Evolutionary conservation across 2,329 filamentous ascomycete genomes (phyloP).

Genomic region (Didymella keratinophila): DNA sequence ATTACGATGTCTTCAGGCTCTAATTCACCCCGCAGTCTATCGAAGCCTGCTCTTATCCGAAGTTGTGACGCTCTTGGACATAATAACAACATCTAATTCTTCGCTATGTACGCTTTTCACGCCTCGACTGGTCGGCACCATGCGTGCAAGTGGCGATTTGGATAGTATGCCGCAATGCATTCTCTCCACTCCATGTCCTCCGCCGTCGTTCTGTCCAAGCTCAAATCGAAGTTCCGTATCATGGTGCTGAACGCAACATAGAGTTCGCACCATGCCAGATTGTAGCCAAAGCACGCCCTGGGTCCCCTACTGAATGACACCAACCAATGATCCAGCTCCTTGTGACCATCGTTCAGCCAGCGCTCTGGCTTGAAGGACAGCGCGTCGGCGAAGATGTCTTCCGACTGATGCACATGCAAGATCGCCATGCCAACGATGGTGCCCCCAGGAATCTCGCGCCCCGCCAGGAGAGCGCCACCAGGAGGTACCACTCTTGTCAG

Average conservation of each 20-base stretch:
- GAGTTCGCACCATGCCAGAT: constrained; percentile 7
- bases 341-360: constrained; percentile 1
- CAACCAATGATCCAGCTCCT: constrained; percentile 5
- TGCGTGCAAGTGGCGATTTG: constrained; percentile 10
- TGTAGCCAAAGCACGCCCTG: constrained; percentile 7
- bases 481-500: constrained; percentile 4
- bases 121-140: constrained; percentile 1
- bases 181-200: constrained; percentile 9
- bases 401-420: constrained; percentile 3
- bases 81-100: neutral
- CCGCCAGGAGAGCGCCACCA: neutral
- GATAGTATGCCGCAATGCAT: constrained; percentile 7
- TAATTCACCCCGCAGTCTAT: neutral
- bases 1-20: constrained; percentile 22
- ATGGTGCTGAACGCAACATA: constrained; percentile 8
- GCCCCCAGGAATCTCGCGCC: constrained; percentile 2
- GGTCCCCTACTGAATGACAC: constrained; percentile 7
- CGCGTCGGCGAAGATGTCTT: constrained; percentile 1
- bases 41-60: neutral
- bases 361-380: constrained; percentile 2
- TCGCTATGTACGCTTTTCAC: neutral
- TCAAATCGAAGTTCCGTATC: constrained; percentile 3
- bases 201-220: constrained; percentile 2
- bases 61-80: neutral
- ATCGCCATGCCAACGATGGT: constrained; percentile 5